phyloP scores from a whole-genome alignment of 2,329 filamentous ascomycete species.

The Annulohypoxylon truncatum region DNA sequence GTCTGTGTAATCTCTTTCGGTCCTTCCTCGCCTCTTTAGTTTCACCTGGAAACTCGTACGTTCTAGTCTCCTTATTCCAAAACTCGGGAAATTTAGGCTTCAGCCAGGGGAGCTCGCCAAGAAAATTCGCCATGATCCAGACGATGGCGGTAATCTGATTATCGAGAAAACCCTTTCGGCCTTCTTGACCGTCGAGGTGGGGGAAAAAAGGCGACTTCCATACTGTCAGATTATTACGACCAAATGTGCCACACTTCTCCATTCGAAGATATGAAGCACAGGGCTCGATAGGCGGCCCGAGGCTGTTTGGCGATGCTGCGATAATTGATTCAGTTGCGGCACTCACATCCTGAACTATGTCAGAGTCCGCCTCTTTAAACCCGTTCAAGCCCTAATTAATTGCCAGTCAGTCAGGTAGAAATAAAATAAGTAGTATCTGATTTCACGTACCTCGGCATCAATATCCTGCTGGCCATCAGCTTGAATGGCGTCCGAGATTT shows the following conservation, averaged over 20 bases:
- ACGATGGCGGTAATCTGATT: conserved; percentile 48
- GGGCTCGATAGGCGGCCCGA: conserved; percentile 45
- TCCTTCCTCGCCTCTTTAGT: conserved; percentile 25
- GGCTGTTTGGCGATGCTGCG: conserved; percentile 43
- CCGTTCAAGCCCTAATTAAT: conserved; percentile 12
- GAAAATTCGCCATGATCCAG: conserved; percentile 46
- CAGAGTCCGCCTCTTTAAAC: conserved; percentile 20
- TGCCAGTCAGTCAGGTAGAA: not conserved
- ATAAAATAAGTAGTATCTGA: not conserved
- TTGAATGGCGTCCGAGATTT: conserved; percentile 34
- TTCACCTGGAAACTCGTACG: conserved; percentile 2
- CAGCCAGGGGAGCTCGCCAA: conserved; percentile 43
- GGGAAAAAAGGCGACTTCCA: conserved; percentile 45
- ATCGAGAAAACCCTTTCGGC: conserved; percentile 42
- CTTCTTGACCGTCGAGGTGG: conserved; percentile 35
- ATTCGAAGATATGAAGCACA: conserved; percentile 43
- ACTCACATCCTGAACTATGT: conserved; percentile 35
- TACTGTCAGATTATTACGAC: conserved; percentile 37
- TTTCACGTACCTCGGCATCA: conserved; percentile 40
- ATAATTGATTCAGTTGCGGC: conserved; percentile 42
- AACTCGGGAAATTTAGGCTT: not conserved
- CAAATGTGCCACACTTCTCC: conserved; percentile 43
- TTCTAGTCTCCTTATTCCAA: not conserved
- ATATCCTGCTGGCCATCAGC: conserved; percentile 43
- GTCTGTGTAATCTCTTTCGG: conserved; percentile 36